Evolutionary conservation across 73 alveolate species (phyloP).

Genomic region (Tetrahymena borealis): DNA sequence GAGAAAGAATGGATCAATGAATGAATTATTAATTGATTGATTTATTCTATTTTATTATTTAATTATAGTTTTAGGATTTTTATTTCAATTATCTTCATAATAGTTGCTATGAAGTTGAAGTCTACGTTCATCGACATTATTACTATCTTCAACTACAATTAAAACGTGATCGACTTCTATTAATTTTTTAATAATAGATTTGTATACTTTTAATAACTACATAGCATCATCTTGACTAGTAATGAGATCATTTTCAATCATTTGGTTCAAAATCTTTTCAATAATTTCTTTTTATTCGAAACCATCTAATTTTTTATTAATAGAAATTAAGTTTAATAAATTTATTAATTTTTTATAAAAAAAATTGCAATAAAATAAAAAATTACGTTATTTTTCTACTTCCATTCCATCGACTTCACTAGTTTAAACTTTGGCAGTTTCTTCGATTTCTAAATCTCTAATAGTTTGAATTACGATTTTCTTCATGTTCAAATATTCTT

Average conservation of each 20-base stretch:
- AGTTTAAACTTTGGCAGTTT: not conserved
- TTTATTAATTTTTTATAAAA: not conserved
- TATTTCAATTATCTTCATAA: not conserved
- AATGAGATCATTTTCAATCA: not conserved
- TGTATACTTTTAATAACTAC: not conserved
- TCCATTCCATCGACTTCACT: not conserved
- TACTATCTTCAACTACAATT: not conserved
- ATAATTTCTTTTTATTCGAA: not conserved
- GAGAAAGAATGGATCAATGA: too few relatives aligned
- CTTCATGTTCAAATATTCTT: not conserved
- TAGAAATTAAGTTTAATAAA: not conserved
- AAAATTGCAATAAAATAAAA: not conserved
- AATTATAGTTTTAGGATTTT: too few relatives aligned
- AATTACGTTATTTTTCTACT: not conserved
- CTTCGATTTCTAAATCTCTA: not conserved
- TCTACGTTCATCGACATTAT: not conserved
- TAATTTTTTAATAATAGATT: not conserved
- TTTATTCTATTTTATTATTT: too few relatives aligned
- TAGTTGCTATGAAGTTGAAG: not conserved
- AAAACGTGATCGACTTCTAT: not conserved
- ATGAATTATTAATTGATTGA: too few relatives aligned
- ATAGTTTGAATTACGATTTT: not conserved
- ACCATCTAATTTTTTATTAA: not conserved
- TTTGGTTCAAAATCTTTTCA: not conserved
- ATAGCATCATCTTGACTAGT: not conserved